Percentiles rank a stretch among this genome's conserved stretches.
phyloP scores from a whole-genome alignment of 2,329 filamentous ascomycete genomes.

The Graphilbum sp. region DNA sequence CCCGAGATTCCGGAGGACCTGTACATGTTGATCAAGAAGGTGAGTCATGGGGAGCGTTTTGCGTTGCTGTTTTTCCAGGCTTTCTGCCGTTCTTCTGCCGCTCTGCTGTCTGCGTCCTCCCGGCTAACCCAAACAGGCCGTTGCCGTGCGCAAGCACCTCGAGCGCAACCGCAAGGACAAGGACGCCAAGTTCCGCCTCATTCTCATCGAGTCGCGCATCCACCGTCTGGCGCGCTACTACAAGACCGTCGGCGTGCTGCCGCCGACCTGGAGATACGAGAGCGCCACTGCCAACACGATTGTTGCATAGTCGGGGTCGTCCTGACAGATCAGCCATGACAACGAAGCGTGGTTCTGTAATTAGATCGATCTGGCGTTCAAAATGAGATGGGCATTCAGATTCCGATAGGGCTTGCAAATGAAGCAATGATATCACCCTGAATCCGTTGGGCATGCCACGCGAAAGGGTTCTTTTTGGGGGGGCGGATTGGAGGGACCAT shows the following conservation, averaged over 20 bases:
- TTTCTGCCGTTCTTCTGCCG: neutral
- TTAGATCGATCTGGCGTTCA: neutral
- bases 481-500: no score
- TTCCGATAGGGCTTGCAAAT: neutral
- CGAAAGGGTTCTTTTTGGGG: no score
- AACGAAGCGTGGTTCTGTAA: neutral
- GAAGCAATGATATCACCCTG: no score
- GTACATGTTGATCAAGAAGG: slow-evolving; percentile 99
- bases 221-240: slow-evolving; percentile 94
- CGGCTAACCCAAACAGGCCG: slow-evolving; percentile 42
- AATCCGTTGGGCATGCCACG: neutral
- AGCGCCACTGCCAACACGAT: slow-evolving; percentile 88
- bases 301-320: slow-evolving; percentile 56
- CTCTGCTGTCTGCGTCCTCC: neutral
- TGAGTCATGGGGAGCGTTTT: slow-evolving; percentile 24
- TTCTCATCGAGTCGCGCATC: slow-evolving; percentile 99
- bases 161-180: slow-evolving; percentile 99
- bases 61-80: neutral
- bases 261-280: slow-evolving; percentile 99
- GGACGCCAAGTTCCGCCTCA: slow-evolving; percentile 99
- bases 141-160: slow-evolving; percentile 98
- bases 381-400: neutral
- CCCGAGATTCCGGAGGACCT: slow-evolving; percentile 98
- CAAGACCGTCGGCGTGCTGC: slow-evolving; percentile 77
- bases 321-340: neutral